Evolutionary conservation across 31 red algal species (phyloP), one percentile per base, ranked within the genome.

Genomic region (Asparagopsis taxiformis): DNA sequence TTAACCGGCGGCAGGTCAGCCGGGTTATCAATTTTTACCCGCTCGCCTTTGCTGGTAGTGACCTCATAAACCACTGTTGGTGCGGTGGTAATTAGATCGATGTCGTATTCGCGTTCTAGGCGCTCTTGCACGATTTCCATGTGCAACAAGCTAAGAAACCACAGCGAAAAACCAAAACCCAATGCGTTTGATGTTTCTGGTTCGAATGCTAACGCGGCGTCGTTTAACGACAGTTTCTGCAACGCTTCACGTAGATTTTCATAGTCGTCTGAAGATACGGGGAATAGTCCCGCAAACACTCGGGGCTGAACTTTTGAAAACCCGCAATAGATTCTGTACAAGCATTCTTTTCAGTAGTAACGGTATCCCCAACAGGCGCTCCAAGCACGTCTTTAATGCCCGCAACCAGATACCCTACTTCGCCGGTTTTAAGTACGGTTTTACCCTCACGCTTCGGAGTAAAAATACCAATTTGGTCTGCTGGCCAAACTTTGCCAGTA

Each of bases 41-140:
- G 5, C 26, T 79, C 73, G 31, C 80, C 72, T 1, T 72, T 19
- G 2, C 22, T 72, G 23, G 30, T 79, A 17, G 44, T 24, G 80
- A 75, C 59, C 28, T 67, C 25, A 75, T 94, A 94, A 38, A 68
- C 57, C 20, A 94, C 90, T 21, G 57, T 58, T 3, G 90, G 90
- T 15, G 74, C 61, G 33, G 90, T 91, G 0, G 69, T 70, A 22
- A 94, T 69, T 4, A 94, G 29, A 31, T 89, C 76, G 24, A 94
- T 46, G 23, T 51, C 84, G 46, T 65, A 94, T 39, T 94, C 90
- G 23, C 85, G 50, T 30, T 73, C 55, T 10, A 94, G 62, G 9
- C 90, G 90, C 37, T 94, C 90, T 50, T 76, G 70, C 23, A 94
- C 79, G 32, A 94, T 74, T 38, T 94, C 90, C 85, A 94, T 46